Percentiles rank a stretch among this genome's conserved stretches.
These are phyloP conservation scores for Alternaria tenuissima DNA, from an alignment of 2,329 filamentous ascomycete species.

Conservation along the genomic window DNA sequence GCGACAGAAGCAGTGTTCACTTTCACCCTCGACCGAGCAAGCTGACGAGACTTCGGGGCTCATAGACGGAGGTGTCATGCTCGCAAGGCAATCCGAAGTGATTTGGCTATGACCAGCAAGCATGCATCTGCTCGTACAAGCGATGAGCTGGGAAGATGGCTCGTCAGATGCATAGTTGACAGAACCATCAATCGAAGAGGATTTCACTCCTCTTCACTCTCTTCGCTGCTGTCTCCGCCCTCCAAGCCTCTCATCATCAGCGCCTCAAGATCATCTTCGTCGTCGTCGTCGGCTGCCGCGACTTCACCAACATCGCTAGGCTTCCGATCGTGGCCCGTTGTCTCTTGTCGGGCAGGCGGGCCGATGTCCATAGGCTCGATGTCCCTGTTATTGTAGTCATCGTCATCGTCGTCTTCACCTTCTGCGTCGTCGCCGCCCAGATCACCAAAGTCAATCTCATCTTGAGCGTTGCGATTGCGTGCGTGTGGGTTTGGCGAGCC, in stretches of 20 bases:
- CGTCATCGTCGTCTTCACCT: constrained; percentile 42
- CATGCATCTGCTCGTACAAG: not conserved
- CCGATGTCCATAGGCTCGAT: constrained; percentile 47
- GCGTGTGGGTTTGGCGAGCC: constrained; percentile 38
- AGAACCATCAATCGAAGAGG: not conserved
- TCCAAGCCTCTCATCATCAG: constrained; percentile 54
- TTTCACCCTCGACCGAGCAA: too few species aligned
- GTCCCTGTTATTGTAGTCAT: constrained; percentile 40
- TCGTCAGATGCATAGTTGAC: too few species aligned
- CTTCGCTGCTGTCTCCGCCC: constrained; percentile 50
- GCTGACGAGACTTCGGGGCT: not conserved
- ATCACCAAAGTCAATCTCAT: constrained; percentile 50
- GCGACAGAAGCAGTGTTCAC: not conserved
- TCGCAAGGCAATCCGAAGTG: not conserved
- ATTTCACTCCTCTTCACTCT: constrained; percentile 55
- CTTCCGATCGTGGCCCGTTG: constrained; percentile 19
- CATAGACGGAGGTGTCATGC: too few species aligned
- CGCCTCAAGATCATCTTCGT: constrained; percentile 55
- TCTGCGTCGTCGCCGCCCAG: constrained; percentile 37
- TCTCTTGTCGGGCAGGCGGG: constrained; percentile 33
- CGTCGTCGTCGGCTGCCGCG: constrained; percentile 37
- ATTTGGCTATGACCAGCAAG: too few species aligned
- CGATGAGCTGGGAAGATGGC: not conserved
- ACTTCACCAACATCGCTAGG: constrained; percentile 15
- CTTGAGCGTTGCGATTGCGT: constrained; percentile 21